These are phyloP conservation scores for Talaromyces sp. DNA, from an alignment of 2,329 filamentous ascomycete species.

Conservation along the genomic window DNA sequence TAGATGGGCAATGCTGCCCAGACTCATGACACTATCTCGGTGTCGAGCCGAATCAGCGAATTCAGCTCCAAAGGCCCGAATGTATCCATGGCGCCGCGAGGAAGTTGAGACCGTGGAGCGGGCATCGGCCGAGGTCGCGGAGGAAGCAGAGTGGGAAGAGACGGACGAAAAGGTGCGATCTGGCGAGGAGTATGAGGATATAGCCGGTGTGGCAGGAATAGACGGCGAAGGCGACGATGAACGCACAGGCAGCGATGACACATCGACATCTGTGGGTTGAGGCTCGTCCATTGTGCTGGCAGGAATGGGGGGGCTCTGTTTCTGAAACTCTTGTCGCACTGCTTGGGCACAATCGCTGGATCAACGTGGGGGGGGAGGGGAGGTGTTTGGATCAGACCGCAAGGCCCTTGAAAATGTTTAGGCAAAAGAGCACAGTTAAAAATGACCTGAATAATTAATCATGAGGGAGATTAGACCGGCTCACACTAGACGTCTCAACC, in stretches of 20 bases:
- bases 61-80: constrained; percentile 81
- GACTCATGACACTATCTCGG: constrained; percentile 90
- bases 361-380: not conserved
- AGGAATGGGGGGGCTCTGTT: constrained; percentile 4
- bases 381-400: not conserved
- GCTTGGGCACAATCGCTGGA: constrained; percentile 3
- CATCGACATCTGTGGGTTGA: constrained; percentile 16
- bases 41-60: constrained; percentile 90
- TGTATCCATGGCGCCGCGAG: constrained; percentile 73
- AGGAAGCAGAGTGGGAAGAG: constrained; percentile 50
- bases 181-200: constrained; percentile 48
- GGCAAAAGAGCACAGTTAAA: not conserved
- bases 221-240: constrained; percentile 44
- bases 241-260: constrained; percentile 30
- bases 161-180: constrained; percentile 50
- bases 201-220: constrained; percentile 45
- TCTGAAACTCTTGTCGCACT: constrained; percentile 16
- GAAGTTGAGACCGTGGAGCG: constrained; percentile 47
- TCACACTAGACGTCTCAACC: constrained; percentile 8
- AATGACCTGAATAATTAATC: not conserved
- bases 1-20: constrained; percentile 94
- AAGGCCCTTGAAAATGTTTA: not conserved
- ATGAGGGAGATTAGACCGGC: not conserved
- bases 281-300: constrained; percentile 33
- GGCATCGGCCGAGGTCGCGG: constrained; percentile 46